phyloP scores from a whole-genome alignment of 2,329 filamentous ascomycete species.

The Didymella arachidicola region DNA sequence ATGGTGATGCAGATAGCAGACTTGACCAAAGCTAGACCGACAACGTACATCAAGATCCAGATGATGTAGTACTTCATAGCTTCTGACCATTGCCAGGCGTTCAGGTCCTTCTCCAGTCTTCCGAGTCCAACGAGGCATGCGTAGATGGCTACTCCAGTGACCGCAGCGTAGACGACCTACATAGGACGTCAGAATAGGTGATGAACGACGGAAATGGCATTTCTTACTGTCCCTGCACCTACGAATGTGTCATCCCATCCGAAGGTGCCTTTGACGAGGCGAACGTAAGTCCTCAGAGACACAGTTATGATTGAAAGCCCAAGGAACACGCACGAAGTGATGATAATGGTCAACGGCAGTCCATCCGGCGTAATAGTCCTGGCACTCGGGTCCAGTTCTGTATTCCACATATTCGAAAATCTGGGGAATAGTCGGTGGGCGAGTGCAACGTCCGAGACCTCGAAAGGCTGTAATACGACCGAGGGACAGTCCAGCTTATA shows the following conservation, averaged over 20 bases:
- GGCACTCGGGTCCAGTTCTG: conserved; percentile 23
- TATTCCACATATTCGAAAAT: conserved; percentile 14
- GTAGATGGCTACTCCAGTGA: conserved; percentile 27
- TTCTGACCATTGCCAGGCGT: conserved; percentile 30
- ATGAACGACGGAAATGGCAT: background rate
- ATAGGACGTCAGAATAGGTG: background rate
- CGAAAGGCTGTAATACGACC: conserved; percentile 4
- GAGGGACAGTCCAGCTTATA: conserved; percentile 14
- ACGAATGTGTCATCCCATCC: conserved; percentile 32
- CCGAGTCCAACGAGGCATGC: conserved; percentile 30
- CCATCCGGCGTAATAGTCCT: conserved; percentile 26
- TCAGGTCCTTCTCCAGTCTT: conserved; percentile 28
- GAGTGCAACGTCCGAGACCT: background rate
- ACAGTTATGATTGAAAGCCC: conserved; percentile 27
- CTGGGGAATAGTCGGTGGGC: conserved; percentile 11
- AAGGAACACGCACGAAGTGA: conserved; percentile 26
- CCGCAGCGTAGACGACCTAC: conserved; percentile 26
- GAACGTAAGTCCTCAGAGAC: conserved; percentile 28
- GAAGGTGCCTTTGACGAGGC: conserved; percentile 26
- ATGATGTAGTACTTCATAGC: conserved; percentile 37
- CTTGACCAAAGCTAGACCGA: conserved; percentile 35
- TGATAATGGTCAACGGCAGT: conserved; percentile 30
- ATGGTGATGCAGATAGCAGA: conserved; percentile 38
- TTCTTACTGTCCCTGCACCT: conserved; percentile 24
- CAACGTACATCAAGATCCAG: conserved; percentile 36